These are phyloP conservation scores for Rhizopogon vesiculosus DNA, from an alignment of 768 basidiomycete species.

Conservation along the genomic window DNA sequence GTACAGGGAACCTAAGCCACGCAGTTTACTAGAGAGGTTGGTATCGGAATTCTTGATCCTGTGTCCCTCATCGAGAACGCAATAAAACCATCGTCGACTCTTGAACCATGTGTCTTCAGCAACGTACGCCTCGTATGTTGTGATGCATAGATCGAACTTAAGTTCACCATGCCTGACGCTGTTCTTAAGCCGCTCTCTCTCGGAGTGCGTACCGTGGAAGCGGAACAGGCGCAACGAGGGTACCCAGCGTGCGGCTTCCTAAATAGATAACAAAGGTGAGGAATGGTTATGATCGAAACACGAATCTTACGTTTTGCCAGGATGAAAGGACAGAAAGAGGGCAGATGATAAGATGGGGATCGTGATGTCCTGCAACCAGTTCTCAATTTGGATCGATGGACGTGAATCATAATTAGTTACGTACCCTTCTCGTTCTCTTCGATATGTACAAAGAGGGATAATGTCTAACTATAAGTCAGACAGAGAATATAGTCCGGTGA, in stretches of 20 bases:
- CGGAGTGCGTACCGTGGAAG: conserved; percentile 53
- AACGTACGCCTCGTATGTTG: conserved; percentile 65
- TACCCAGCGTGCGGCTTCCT: conserved; percentile 54
- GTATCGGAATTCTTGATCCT: conserved; percentile 67
- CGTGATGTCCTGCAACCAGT: conserved; percentile 28
- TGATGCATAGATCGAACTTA: conserved; percentile 48
- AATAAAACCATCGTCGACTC: conserved; percentile 50
- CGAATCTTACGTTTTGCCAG: conserved; percentile 45
- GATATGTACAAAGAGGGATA: conserved; percentile 56
- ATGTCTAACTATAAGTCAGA: no score
- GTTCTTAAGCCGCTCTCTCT: conserved; percentile 52
- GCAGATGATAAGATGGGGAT: conserved; percentile 70
- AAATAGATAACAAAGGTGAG: neutral
- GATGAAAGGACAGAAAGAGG: conserved; percentile 63
- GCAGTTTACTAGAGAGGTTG: conserved; percentile 46
- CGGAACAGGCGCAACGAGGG: conserved; percentile 50
- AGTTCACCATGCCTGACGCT: conserved; percentile 31
- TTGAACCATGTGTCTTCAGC: conserved; percentile 60
- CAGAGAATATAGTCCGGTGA: no score
- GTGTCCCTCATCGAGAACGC: conserved; percentile 66
- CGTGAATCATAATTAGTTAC: neutral
- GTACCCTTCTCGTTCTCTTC: conserved; percentile 46
- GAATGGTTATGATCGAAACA: neutral
- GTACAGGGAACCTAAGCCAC: conserved; percentile 41
- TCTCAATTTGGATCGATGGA: neutral